Base-by-base conservation (phyloP, 306 rosid species). In the Crotalaria pallida region DNA sequence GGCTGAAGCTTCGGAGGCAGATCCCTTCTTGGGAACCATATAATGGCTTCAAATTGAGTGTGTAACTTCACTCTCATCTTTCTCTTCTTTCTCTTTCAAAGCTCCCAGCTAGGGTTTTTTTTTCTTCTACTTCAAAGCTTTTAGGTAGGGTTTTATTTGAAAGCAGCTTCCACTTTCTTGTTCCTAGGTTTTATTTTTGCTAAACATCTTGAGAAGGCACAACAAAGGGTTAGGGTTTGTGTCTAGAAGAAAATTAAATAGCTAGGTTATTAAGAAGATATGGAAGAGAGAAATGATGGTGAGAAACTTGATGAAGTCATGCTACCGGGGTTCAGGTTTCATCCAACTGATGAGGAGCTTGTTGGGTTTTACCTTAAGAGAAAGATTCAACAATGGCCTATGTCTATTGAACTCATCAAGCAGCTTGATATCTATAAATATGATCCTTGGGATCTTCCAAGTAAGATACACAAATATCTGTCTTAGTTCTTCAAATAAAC, bases 371-470 rank as follows among this genome's bases (percentile, higher is more conserved):
- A 94, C 34, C 84, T 94, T 60, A 94, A 84, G 79, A 90, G 91
- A 72, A 94, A 88, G 87, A 75, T 88, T 79, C 88, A 87, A 40
- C 94, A 94, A 40, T 62, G 79, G 4, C 92, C 96, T 81, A 86
- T 94, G 36, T 83, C 96, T 21, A 88, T 88, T 41, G 96, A 94
- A 73, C 95, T 94, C 84, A 94, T 94, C 58, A 85, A 86, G 64
- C 97, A 88, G 65, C 91, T 94, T 21, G 98, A 94, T 79, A 94
- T 94, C 89, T 94, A 94, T 17, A 90, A 94, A 70, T 80, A 79
- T 56, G 97, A 94, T 61, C 98, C 98, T 12, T 90, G 98, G 98
- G 98, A 94, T 87, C 98, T 94, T 71, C 98, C 98, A 59, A 88
- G 98, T 89, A 87, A 84, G 90, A 11, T 41, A 75, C 15, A 23